These are phyloP conservation scores for Fusarium pseudocircinatum DNA, from an alignment of 2,329 filamentous ascomycete species.

Conservation along the genomic window DNA sequence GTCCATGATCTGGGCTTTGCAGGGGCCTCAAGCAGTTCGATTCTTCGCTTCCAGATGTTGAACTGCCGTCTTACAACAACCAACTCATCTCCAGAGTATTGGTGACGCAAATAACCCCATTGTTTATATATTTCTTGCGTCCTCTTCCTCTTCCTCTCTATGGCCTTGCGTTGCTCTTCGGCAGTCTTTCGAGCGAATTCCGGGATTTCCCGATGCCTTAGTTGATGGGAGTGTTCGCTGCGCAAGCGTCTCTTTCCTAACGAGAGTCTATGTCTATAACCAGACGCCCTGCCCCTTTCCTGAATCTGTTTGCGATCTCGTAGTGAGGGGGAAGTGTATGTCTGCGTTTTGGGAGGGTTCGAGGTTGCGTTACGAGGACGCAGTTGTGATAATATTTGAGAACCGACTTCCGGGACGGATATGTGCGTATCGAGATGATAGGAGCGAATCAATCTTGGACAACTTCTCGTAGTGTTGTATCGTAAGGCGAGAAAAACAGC, in stretches of 20 bases:
- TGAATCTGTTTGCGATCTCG: neutral
- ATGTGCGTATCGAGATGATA: constrained; percentile 14
- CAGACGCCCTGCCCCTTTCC: neutral
- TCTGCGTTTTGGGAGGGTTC: constrained; percentile 5
- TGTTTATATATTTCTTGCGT: constrained; percentile 35
- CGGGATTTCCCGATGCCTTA: neutral
- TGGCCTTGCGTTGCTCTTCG: neutral
- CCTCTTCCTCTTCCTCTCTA: constrained; percentile 2
- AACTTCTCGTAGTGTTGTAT: neutral
- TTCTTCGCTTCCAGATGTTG: constrained; percentile 45
- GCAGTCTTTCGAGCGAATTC: constrained; percentile 1
- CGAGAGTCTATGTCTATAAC: neutral
- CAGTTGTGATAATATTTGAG: constrained; percentile 35
- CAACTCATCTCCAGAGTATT: constrained; percentile 37
- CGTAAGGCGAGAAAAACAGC: constrained; percentile 24
- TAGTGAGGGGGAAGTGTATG: neutral
- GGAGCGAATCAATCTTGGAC: constrained; percentile 11
- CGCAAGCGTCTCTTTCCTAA: neutral
- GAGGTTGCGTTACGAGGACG: constrained; percentile 3
- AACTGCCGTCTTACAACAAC: constrained; percentile 37
- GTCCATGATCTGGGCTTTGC: constrained; percentile 30
- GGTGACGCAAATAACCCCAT: constrained; percentile 48
- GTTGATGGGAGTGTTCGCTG: neutral
- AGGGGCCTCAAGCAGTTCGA: constrained; percentile 34
- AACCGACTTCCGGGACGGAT: neutral